Conservation (phyloP, 106 monocot species). For the Vanilla planifolia region DNA sequence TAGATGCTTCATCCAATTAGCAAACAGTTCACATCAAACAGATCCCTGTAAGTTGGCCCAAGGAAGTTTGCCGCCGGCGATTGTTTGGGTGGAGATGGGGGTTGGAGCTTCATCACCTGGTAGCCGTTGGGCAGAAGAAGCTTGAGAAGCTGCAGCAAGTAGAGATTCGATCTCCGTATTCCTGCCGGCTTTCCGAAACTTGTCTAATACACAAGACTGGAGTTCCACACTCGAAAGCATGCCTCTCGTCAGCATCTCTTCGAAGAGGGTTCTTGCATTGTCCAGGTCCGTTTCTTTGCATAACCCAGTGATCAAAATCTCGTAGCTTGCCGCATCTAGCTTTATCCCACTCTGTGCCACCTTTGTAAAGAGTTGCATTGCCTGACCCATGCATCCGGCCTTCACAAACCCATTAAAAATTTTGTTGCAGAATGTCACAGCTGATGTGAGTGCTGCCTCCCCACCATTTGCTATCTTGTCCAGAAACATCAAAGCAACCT, state of each 20-base stretch:
- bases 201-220: conserved; percentile 24
- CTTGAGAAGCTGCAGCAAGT: conserved; percentile 14
- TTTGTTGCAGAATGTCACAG: conserved; percentile 53
- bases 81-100: neutral
- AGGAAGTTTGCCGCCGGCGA: neutral
- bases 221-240: conserved; percentile 24
- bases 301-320: conserved; percentile 48
- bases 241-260: conserved; percentile 52
- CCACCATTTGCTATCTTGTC: conserved; percentile 34
- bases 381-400: conserved; percentile 24
- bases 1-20: no score
- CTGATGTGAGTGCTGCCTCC: conserved; percentile 33
- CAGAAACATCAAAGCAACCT: conserved; percentile 47
- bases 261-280: conserved; percentile 28
- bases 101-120: neutral
- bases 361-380: conserved; percentile 39
- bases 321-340: conserved; percentile 37
- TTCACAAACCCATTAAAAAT: conserved; percentile 61
- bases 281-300: conserved; percentile 58
- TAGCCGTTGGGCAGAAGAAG: neutral
- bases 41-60: neutral
- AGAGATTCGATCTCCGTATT: conserved; percentile 35
- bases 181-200: conserved; percentile 50
- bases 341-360: conserved; percentile 51
- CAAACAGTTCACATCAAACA: neutral